Base-by-base conservation (phyloP, 2,329 filamentous ascomycete genomes). In the Golovinomyces cichoracearum region DNA sequence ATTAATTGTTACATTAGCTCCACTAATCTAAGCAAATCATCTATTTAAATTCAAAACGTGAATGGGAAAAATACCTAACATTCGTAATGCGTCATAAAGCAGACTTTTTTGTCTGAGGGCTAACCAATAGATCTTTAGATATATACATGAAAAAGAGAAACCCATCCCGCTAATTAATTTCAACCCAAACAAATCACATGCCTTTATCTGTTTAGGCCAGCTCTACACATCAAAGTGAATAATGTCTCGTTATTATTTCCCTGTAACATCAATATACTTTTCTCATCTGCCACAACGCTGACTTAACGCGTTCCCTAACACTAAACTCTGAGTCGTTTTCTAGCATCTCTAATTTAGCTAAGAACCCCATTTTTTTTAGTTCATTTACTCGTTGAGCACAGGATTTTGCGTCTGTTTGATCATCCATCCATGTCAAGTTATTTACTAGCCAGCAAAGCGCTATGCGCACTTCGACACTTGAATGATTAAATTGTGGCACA, bases 341-440 rank as follows among this genome's bases (percentile, higher is more conserved):
- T 58, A 84, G 63, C 53, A 64, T 66, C 59, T 75, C 69, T 53
- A 88, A 68, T 55, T 75, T 78, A 27, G 72, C 68, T 48, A 79
- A 66, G 53, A 86, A 80, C 0, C 84, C 84, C 23, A 90, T 63
- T 48, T 73, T 72, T 59, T 75, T 73, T 41, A 98, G 67, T 59
- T 81, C 77, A 12, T 65, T 61, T 0, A 78, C 79, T 48, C 90
- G 72, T 56, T 78, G 71, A 26, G 71, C 67, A 52, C 80, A 83
- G 9, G 72, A 73, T 21, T 69, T 65, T 19, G 68, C 66, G 55
- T 93, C 85, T 26, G 64, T 69, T 5, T 72, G 69, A 56, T 88
- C 79, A 52, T 94, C 86, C 52, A 78, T 71, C 69, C 80, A 92
- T 0, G 83, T 81, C 40, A 98, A 70, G 60, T 94, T 94, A 60